These are phyloP conservation scores for Exophiala viscosa DNA, from an alignment of 2,329 filamentous ascomycete species.

Conservation along the genomic window DNA sequence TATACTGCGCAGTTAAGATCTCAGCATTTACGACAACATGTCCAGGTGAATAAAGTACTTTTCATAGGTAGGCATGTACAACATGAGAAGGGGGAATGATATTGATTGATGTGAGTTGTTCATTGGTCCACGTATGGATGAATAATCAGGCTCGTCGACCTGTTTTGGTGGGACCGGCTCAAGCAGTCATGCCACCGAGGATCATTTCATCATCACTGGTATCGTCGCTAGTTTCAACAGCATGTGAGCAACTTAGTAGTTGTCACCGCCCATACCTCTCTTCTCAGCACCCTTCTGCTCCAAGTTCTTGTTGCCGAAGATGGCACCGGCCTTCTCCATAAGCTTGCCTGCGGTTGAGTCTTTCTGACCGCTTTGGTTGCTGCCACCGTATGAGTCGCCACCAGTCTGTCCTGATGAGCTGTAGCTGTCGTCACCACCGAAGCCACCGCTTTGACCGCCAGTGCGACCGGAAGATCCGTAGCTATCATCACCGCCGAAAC, in stretches of 20 bases:
- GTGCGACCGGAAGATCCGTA: constrained; percentile 21
- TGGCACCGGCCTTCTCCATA: constrained; percentile 31
- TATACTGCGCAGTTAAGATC: no score
- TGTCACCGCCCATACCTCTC: constrained; percentile 20
- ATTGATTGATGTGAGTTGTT: no score
- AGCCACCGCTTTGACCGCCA: constrained; percentile 13
- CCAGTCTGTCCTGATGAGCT: no score
- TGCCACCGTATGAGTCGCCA: constrained; percentile 15
- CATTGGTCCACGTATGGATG: no score
- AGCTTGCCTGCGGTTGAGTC: constrained; percentile 31
- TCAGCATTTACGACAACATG: no score
- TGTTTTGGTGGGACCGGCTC: no score
- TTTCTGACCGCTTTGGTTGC: constrained; percentile 16
- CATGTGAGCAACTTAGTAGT: constrained; percentile 1
- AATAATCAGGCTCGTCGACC: no score
- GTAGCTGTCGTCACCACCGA: constrained; percentile 5
- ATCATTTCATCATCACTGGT: not conserved
- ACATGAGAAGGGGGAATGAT: no score
- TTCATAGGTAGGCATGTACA: no score
- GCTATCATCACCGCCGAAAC: constrained; percentile 15
- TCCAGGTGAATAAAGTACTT: no score
- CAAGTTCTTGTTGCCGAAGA: constrained; percentile 29
- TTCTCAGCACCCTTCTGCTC: constrained; percentile 28
- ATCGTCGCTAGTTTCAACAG: not conserved
- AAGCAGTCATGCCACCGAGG: no score